Percentiles rank a stretch among this genome's conserved stretches.
These are phyloP conservation scores for Candolleomyces eurysporus DNA, from an alignment of 768 basidiomycete species.

Conservation along the genomic window DNA sequence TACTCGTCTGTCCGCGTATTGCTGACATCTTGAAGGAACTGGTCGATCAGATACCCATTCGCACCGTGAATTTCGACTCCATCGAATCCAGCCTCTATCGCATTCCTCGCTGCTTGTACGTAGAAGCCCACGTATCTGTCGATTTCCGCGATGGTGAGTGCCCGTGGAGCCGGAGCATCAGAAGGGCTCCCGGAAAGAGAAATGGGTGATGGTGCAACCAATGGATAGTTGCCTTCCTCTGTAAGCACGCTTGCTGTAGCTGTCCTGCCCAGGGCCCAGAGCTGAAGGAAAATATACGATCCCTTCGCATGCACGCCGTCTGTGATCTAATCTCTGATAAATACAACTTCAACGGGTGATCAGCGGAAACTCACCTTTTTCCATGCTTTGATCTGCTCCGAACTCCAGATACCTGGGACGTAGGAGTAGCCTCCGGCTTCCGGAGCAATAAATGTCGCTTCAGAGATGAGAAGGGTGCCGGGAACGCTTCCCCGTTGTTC, in stretches of 20 bases:
- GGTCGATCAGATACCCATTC: slow-evolving; percentile 43
- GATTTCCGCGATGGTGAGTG: slow-evolving; percentile 46
- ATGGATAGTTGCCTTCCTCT: slow-evolving; percentile 29
- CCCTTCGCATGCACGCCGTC: slow-evolving; percentile 43
- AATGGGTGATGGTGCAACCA: slow-evolving; percentile 30
- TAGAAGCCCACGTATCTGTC: slow-evolving; percentile 45
- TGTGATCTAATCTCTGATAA: slow-evolving; percentile 26
- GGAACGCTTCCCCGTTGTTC: slow-evolving; percentile 43
- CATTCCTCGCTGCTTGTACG: slow-evolving; percentile 48
- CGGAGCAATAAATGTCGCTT: slow-evolving; percentile 53
- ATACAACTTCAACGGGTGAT: background rate
- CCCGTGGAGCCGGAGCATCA: slow-evolving; percentile 26
- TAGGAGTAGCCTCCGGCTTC: slow-evolving; percentile 28
- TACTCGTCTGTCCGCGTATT: slow-evolving; percentile 67
- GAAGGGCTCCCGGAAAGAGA: slow-evolving; percentile 11
- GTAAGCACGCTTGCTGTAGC: slow-evolving; percentile 31
- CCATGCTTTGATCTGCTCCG: slow-evolving; percentile 53
- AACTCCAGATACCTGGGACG: slow-evolving; percentile 49
- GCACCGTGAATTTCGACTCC: slow-evolving; percentile 47
- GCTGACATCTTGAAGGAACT: slow-evolving; percentile 56
- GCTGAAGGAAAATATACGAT: slow-evolving; percentile 41
- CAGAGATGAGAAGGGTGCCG: slow-evolving; percentile 57
- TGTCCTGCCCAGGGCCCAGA: slow-evolving; percentile 40
- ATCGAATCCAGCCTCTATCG: slow-evolving; percentile 66
- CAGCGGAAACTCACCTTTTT: slow-evolving; percentile 35